Percentiles rank a stretch among this genome's conserved stretches.
Conservation (phyloP, 768 basidiomycete species). For the Termitomyces sp. region DNA sequence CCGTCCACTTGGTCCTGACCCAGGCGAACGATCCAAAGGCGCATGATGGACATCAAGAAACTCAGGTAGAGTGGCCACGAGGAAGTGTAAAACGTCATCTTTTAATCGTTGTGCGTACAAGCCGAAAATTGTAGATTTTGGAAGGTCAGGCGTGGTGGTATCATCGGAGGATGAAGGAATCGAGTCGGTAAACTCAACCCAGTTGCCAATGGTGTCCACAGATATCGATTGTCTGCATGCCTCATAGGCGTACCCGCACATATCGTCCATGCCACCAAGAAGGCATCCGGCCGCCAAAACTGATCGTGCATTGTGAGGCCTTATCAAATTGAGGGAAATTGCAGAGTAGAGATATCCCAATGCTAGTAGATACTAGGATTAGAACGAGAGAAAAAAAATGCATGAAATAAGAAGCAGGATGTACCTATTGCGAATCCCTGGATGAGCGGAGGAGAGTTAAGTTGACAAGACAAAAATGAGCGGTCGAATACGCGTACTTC, state of each 20-base stretch:
- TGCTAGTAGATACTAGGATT: constrained; percentile 35
- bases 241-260: constrained; percentile 75
- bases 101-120: constrained; percentile 70
- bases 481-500: constrained; percentile 49
- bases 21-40: constrained; percentile 30
- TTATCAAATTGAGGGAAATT: constrained; percentile 60
- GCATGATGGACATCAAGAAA: constrained; percentile 46
- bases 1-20: constrained; percentile 44
- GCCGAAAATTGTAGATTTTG: constrained; percentile 61
- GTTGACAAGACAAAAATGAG: constrained; percentile 6
- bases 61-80: constrained; percentile 69
- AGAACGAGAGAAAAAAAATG: constrained; percentile 9
- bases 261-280: constrained; percentile 83
- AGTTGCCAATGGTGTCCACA: constrained; percentile 66
- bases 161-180: constrained; percentile 48
- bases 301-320: constrained; percentile 75
- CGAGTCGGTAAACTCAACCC: constrained; percentile 72
- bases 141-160: constrained; percentile 40
- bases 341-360: constrained; percentile 79
- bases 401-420: constrained; percentile 5
- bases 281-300: constrained; percentile 83
- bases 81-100: constrained; percentile 75
- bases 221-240: constrained; percentile 72
- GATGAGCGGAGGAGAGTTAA: constrained; percentile 10
- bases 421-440: constrained; percentile 76